A percentile compares a stretch with the other conserved stretches of the same genome.
These are phyloP conservation scores for Apiosordaria backusii DNA, from an alignment of 495 filamentous ascomycete species.

Conservation along the genomic window DNA sequence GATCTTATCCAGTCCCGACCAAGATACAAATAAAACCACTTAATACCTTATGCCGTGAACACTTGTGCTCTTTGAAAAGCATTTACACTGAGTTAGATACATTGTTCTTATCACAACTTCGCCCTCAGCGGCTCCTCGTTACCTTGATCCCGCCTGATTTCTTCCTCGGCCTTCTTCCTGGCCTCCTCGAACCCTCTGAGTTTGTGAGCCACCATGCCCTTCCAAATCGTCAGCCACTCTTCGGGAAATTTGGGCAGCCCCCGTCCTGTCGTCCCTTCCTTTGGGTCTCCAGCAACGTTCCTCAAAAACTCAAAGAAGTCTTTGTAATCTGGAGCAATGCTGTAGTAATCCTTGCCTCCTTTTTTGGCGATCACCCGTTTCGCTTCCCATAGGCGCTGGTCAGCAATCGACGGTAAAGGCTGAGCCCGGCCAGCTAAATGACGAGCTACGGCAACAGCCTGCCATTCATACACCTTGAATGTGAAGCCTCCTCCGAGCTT, in stretches of 20 bases:
- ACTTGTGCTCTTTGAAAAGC: too few relatives aligned
- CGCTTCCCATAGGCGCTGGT: constrained; percentile 42
- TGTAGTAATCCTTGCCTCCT: constrained; percentile 37
- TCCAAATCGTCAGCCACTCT: constrained; percentile 39
- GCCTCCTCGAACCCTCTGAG: constrained; percentile 29
- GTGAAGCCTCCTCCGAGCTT: constrained; percentile 54
- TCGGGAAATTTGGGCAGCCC: constrained; percentile 39
- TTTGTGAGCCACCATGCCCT: constrained; percentile 30
- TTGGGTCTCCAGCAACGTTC: constrained; percentile 33
- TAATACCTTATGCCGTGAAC: too few relatives aligned
- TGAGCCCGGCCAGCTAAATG: constrained; percentile 49
- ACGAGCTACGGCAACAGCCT: constrained; percentile 55
- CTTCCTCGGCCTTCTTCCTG: constrained; percentile 31
- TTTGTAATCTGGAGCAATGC: constrained; percentile 34
- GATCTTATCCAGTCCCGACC: too few relatives aligned
- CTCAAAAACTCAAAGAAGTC: constrained; percentile 34
- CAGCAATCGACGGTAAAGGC: constrained; percentile 28
- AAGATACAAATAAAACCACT: too few relatives aligned
- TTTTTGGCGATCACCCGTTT: constrained; percentile 29
- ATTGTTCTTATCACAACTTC: not conserved
- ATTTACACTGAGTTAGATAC: too few relatives aligned
- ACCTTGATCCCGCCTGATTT: not conserved
- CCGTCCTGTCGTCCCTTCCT: constrained; percentile 34
- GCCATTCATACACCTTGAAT: constrained; percentile 59
- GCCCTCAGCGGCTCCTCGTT: not conserved